These are phyloP conservation scores for Dipodascopsis uninucleata DNA, from an alignment of 805 yeast species.

Conservation along the genomic window DNA sequence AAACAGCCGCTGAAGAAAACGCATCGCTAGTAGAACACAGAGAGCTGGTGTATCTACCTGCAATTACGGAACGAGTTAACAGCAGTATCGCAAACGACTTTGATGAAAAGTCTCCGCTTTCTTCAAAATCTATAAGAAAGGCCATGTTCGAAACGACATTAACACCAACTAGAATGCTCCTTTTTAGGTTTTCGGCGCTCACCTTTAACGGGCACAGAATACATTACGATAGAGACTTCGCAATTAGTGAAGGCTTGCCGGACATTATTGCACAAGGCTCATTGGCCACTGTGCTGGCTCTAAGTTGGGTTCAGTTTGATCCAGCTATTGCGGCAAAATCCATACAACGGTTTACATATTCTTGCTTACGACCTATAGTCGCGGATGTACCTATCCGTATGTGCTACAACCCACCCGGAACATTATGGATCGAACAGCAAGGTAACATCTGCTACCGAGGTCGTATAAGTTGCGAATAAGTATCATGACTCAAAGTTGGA, in stretches of 20 bases:
- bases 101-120: too few species aligned
- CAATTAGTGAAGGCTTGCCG: slow-evolving; percentile 58
- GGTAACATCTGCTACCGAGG: too few species aligned
- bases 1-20: too few species aligned
- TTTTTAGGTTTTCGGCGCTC: slow-evolving; percentile 55
- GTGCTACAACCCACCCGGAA: too few species aligned
- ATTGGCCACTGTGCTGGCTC: slow-evolving; percentile 55
- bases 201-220: slow-evolving; percentile 81
- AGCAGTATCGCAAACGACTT: not conserved
- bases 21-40: not conserved
- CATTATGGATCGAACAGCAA: too few species aligned
- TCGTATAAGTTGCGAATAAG: too few species aligned
- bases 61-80: not conserved
- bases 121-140: too few species aligned
- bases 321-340: not conserved
- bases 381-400: slow-evolving; percentile 8
- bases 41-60: not conserved
- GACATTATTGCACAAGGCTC: slow-evolving; percentile 78
- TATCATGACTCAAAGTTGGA: too few species aligned
- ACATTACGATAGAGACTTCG: slow-evolving; percentile 64
- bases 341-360: slow-evolving; percentile 11
- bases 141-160: slow-evolving; percentile 5
- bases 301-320: slow-evolving; percentile 47
- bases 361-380: slow-evolving; percentile 14
- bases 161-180: slow-evolving; percentile 19